Base-by-base conservation (phyloP, 73 alveolate species). In the Stentor roeselii region DNA sequence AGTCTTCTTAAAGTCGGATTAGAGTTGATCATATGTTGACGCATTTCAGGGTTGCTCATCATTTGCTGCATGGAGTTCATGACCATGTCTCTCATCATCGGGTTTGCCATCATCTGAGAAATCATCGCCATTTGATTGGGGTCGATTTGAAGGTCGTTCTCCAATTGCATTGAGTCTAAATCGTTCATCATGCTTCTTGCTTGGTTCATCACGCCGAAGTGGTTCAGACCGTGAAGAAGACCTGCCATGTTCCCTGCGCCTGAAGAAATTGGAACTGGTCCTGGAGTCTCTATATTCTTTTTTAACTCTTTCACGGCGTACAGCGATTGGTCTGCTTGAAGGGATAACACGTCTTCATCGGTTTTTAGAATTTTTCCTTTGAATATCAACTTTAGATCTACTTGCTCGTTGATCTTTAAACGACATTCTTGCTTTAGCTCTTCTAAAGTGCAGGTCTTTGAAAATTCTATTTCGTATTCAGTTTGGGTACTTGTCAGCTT, bases 81-180 rank as follows among this genome's bases (percentile, higher is more conserved):
- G 91, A 90, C 82, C 93, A 90, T 86, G 61, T 90, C 87, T 87
- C 90, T 82, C 67, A 82, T 84, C 78, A 87, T 83, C n/a, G 95
- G 95, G 82, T 90, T 90, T 60, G 83, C 82, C 76, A 90, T 78
- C 30, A 89, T 39, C 84, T 89, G 92, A 0, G 89, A 77, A 11
- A 89, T 89, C 86, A 80, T 80, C 82, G 84, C 89, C 42, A 86
- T 89, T 89, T 39, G 90, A 60, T 76, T 78, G 78, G 83, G 86
- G 84, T 60, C 86, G 61, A 80, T 89, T 84, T 76, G 89, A 85
- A 34, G 67, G 21, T 50, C 67, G 6, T 21, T 21, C 6, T 50
- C 67, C 6, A 11, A 11, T 21, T 50, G 67, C 21, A 50, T 11
- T 11, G 67, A 50, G 6, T 50, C 67, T 76, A 78, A 77, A 76